These are phyloP conservation scores for Pythium brachiatum DNA, from an alignment of 352 stramenopile species.

Conservation along the genomic window DNA sequence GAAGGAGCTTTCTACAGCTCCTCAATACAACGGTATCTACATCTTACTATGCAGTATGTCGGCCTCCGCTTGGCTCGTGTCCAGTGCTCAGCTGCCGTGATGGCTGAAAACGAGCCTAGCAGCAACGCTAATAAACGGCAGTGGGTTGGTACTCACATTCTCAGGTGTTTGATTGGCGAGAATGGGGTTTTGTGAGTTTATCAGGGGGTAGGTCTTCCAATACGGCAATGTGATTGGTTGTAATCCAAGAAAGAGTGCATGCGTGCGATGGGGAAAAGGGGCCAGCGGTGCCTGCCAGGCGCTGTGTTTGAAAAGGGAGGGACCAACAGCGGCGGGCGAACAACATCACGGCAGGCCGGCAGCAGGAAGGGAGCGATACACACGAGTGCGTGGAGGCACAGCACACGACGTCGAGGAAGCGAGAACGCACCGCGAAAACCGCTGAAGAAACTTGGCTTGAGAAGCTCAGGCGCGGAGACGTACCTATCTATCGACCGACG, in stretches of 20 bases:
- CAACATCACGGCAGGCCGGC: slow-evolving; percentile 16
- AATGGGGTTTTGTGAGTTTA: slow-evolving; percentile 2
- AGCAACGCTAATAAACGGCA: neutral
- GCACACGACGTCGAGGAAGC: slow-evolving; percentile 24
- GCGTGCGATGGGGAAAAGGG: slow-evolving; percentile 23
- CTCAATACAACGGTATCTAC: too few relatives aligned
- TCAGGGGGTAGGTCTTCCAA: slow-evolving; percentile 11
- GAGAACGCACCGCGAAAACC: slow-evolving; percentile 6
- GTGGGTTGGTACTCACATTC: neutral
- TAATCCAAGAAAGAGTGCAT: slow-evolving; percentile 13
- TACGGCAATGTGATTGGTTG: slow-evolving; percentile 4
- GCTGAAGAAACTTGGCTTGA: slow-evolving; percentile 8
- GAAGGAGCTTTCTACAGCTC: too few relatives aligned
- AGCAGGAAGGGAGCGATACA: slow-evolving; percentile 6
- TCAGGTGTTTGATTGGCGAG: slow-evolving; percentile 12
- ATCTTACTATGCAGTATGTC: neutral
- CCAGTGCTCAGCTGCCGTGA: neutral
- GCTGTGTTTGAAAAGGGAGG: slow-evolving; percentile 16
- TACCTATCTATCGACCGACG: neutral
- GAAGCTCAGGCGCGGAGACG: slow-evolving; percentile 4
- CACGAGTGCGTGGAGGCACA: slow-evolving; percentile 2
- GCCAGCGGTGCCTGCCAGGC: slow-evolving; percentile 4
- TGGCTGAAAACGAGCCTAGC: slow-evolving; percentile 1
- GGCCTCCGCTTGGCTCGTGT: neutral
- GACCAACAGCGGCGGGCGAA: slow-evolving; percentile 12